Evolutionary conservation across 2,329 filamentous ascomycete genomes (phyloP).

Genomic region (Penicillium expansum): DNA sequence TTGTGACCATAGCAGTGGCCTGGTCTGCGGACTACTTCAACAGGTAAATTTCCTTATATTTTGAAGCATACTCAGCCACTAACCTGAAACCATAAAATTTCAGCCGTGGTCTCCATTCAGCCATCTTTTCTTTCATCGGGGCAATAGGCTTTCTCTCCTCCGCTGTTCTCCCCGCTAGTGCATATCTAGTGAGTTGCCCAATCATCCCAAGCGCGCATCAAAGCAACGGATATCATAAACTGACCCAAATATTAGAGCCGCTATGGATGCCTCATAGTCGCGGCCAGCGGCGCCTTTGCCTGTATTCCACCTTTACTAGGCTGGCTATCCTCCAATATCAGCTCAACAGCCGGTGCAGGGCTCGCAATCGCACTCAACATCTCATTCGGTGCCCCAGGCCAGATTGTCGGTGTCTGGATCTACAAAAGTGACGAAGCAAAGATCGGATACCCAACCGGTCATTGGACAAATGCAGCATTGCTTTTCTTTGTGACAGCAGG

Average conservation of each 20-base stretch:
- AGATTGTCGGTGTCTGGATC: conserved; percentile 72
- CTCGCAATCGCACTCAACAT: conserved; percentile 70
- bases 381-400: conserved; percentile 64
- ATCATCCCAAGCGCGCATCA: background rate
- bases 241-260: conserved; percentile 40
- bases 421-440: conserved; percentile 63
- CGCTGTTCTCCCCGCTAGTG: conserved; percentile 59
- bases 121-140: conserved; percentile 51
- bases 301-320: conserved; percentile 68
- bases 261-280: conserved; percentile 70
- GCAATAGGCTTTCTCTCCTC: conserved; percentile 61
- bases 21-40: conserved; percentile 60
- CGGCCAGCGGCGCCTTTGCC: conserved; percentile 63
- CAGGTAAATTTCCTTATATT: conserved; percentile 21
- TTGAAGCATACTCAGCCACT: background rate
- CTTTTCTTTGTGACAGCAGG: conserved; percentile 58
- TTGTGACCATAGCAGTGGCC: conserved; percentile 51
- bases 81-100: background rate
- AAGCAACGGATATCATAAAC: background rate
- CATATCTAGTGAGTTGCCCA: conserved; percentile 47
- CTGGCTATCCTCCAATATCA: conserved; percentile 68
- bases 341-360: conserved; percentile 62
- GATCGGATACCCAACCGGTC: conserved; percentile 66
- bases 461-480: conserved; percentile 64
- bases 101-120: conserved; percentile 52